These are phyloP conservation scores for Penicillium salamii DNA, from an alignment of 495 filamentous ascomycete species.

Conservation along the genomic window DNA sequence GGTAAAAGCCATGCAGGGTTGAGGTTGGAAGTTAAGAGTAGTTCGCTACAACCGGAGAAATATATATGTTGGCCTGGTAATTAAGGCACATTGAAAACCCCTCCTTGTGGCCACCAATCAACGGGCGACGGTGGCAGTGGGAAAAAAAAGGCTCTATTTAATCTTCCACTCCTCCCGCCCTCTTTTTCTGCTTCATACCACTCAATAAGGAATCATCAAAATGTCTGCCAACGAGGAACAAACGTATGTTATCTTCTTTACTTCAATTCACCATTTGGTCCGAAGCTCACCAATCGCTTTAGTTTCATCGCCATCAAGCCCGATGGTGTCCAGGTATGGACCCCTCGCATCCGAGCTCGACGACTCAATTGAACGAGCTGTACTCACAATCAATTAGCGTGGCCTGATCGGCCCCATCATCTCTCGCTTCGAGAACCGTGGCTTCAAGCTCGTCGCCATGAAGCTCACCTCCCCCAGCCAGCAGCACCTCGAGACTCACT, in stretches of 20 bases:
- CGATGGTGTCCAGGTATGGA: slow-evolving; percentile 92
- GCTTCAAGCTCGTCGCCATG: slow-evolving; percentile 97
- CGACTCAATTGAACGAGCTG: slow-evolving; percentile 11
- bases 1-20: too few relatives aligned
- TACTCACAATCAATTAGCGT: slow-evolving; percentile 58
- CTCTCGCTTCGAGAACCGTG: slow-evolving; percentile 92
- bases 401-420: slow-evolving; percentile 96
- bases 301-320: slow-evolving; percentile 99
- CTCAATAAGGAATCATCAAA: slow-evolving; percentile 46
- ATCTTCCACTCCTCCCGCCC: slow-evolving; percentile 33
- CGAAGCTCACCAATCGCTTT: slow-evolving; percentile 46
- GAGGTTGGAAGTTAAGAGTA: neutral
- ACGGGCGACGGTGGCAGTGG: slow-evolving; percentile 17
- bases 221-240: slow-evolving; percentile 76
- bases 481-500: slow-evolving; percentile 97
- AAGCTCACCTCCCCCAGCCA: slow-evolving; percentile 86
- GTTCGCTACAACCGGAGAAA: neutral
- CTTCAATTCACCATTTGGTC: slow-evolving; percentile 23
- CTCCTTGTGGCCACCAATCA: slow-evolving; percentile 18
- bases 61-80: neutral
- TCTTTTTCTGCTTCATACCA: slow-evolving; percentile 27
- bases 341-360: neutral
- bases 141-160: slow-evolving; percentile 28
- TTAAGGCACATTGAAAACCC: slow-evolving; percentile 9
- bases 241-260: slow-evolving; percentile 65